Evolutionary conservation across 2,329 filamentous ascomycete genomes (phyloP), one percentile per base, ranked within the genome.

Genomic region (Trichoderma hamatum): DNA sequence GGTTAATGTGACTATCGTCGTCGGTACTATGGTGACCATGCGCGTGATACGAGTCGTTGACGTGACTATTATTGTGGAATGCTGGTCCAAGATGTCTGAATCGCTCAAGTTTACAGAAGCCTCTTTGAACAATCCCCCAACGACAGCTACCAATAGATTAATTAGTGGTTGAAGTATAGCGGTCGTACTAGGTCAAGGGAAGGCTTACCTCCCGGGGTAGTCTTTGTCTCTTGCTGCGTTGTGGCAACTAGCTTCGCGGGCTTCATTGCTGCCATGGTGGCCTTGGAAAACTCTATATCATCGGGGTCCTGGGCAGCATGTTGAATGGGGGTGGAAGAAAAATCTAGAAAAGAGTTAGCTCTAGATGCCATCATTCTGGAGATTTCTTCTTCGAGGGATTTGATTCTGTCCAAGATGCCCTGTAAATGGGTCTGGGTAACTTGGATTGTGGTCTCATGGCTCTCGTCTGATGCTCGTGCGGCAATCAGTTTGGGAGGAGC

Each of bases 331-430:
- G 32, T 21, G 52, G 34, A 39, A 21, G n/a, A 28, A 16, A 43
- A 59, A 10, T 46, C 19, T 63, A 43, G 19, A 39, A 51, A 43
- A 54, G 49, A 51, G 21, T 68, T 26, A 60, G 56, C 21, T 28
- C n/a, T 49, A 30, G 62, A 67, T 24, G 73, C 68, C 14, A 80
- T 58, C 72, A 78, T 71, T 21, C 51, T 70, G 26, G 70, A 66
- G 19, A 79, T 75, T 70, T 79, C 73, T 21, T 73, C 68, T 65
- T 78, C 72, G 1, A 79, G 71, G 2, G 49, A 66, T 43, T 74
- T 72, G 58, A 79, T 74, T 67, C 76, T 76, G 51, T 73, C 68
- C 6, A 79, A 71, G 24, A 80, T 74, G 32, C 73, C 71, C 5
- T 73, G 59, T 6, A 79, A 58, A 24, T 72, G 72, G 28, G 72